Evolutionary conservation across 345 rosid species (phyloP), one percentile per base, ranked within the genome.

Genomic region (Lepidium didymum): DNA sequence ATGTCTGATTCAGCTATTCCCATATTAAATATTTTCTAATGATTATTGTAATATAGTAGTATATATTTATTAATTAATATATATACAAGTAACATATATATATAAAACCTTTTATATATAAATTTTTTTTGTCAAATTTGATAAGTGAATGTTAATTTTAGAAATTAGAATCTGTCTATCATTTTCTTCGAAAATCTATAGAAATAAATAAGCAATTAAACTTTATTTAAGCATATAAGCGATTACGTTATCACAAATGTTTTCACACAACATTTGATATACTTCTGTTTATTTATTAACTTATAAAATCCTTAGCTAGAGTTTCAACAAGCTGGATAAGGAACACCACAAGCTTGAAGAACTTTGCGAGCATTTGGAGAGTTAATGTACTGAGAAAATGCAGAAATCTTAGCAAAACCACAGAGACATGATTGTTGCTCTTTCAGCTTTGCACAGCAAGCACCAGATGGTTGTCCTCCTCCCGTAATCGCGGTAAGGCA

Each of bases 401-500:
- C 62, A 0, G 97, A 96, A 50, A 76, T 36, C 74, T 64, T 80
- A 15, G 83, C 35, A 70, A 84, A 88, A 16, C 80, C 81, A 38
- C 96, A 91, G 1, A 91, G 68, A 71, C 97, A 91, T 4, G 95
- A 63, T 49, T 55, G 68, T 83, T 88, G 92, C 68, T 82, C 82
- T 71, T 63, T 81, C 73, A 85, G 23, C 72, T 78, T 86, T 70
- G 33, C 56, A 79, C 96, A 91, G 77, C 97, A 86, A 15, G 14
- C 2, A 10, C 1, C 11, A 0, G 92, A 75, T 0, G 97, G 95
- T 19, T 53, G 68, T 1, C 75, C 49, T 6, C 76, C 42, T 13
- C 77, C 68, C 1, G 60, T 75, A 55, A 84, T 53, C 2, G 92
- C 85, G 8, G 66, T 4, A 9, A 62, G 16, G 75, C 90, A 87